phyloP scores from a whole-genome alignment of 805 yeast species.

The Spathaspora hagerdaliae region DNA sequence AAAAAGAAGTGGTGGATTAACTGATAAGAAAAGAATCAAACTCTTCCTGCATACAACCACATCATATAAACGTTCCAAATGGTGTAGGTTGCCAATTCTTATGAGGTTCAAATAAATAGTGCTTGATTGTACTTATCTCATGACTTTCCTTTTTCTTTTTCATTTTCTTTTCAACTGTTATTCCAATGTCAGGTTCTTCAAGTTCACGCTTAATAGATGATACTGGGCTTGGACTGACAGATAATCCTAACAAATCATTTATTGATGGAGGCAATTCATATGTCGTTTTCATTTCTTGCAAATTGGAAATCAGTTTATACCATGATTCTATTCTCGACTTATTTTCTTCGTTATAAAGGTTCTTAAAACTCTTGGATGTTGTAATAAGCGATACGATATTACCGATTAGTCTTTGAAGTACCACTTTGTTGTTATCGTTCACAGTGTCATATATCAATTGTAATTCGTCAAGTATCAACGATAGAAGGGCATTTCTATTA shows the following conservation, averaged over 20 bases:
- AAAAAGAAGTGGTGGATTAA: no score
- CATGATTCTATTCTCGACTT: neutral
- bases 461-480: neutral
- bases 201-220: neutral
- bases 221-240: conserved; percentile 10
- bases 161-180: conserved; percentile 6
- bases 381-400: neutral
- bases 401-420: neutral
- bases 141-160: conserved; percentile 7
- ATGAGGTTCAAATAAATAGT: conserved; percentile 25
- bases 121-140: conserved; percentile 4
- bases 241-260: conserved; percentile 20
- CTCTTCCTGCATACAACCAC: neutral
- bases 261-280: conserved; percentile 19
- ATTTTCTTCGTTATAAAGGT: neutral
- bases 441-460: neutral
- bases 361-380: conserved; percentile 1
- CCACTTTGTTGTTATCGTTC: neutral
- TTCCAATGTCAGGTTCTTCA: neutral
- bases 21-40: neutral
- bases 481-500: neutral
- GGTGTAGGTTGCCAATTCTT: conserved; percentile 51
- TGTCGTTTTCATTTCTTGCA: neutral
- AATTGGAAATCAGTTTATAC: neutral
- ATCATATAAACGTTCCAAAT: conserved; percentile 37